These are phyloP conservation scores for Naegleria gruberi DNA, from an alignment of 208 protist species.

Conservation along the genomic window DNA sequence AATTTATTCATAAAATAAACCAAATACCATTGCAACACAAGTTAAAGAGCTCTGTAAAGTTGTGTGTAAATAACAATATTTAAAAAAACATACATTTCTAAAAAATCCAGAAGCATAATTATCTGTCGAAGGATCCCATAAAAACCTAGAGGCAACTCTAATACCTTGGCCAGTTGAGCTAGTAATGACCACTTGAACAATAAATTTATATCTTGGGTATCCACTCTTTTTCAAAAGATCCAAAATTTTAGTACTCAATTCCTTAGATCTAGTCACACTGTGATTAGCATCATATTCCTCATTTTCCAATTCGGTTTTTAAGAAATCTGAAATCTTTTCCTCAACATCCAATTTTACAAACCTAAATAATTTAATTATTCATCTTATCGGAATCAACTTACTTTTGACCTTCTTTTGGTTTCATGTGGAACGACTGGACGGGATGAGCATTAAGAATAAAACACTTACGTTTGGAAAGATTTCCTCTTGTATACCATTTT, in stretches of 20 bases:
- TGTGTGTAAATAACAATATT: not conserved
- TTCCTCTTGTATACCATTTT: not conserved
- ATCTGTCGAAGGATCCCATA: conserved; percentile 79
- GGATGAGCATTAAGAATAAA: not conserved
- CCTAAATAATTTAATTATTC: not conserved
- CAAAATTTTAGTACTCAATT: not conserved
- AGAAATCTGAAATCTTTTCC: not conserved
- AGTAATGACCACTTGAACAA: conserved; percentile 66
- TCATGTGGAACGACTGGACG: not conserved
- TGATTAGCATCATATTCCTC: not conserved
- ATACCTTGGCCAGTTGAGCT: conserved; percentile 71
- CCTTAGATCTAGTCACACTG: not conserved
- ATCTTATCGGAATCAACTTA: not conserved
- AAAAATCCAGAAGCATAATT: conserved; percentile 55
- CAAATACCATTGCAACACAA: conserved; percentile 13
- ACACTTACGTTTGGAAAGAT: not conserved
- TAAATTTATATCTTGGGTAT: conserved; percentile 77
- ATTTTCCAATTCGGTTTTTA: not conserved
- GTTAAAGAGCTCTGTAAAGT: not conserved
- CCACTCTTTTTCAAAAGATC: conserved; percentile 54
- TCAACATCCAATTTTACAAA: not conserved
- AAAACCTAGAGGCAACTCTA: conserved; percentile 63
- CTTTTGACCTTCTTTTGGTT: not conserved
- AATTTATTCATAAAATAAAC: conserved; percentile 17
- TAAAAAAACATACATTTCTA: not conserved